These are phyloP conservation scores for Monilinia vaccinii-corymbosi DNA, from an alignment of 2,329 filamentous ascomycete genomes.

Conservation along the genomic window DNA sequence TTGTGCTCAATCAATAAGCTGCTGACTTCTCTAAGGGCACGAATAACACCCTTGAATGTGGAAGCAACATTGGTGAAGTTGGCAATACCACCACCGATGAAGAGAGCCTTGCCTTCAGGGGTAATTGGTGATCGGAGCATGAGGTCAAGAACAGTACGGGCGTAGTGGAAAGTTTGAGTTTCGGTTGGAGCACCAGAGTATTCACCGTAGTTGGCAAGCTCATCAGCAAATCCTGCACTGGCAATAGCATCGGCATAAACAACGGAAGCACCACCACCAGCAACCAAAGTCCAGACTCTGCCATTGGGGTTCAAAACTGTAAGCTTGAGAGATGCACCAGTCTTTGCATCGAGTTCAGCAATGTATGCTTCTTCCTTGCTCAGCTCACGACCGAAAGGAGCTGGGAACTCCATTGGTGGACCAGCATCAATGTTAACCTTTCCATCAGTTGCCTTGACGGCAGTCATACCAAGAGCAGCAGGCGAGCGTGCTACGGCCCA, in stretches of 20 bases:
- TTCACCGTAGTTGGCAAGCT: conserved; percentile 99
- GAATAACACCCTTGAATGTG: conserved; percentile 99
- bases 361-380: conserved; percentile 99
- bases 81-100: conserved; percentile 99
- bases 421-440: conserved; percentile 93
- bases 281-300: conserved; percentile 95
- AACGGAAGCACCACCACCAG: conserved; percentile 98
- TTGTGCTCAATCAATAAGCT: conserved; percentile 88
- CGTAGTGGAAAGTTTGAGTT: conserved; percentile 99
- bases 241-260: conserved; percentile 99
- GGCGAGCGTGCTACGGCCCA: conserved; percentile 95
- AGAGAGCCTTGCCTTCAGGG: conserved; percentile 93
- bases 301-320: conserved; percentile 88
- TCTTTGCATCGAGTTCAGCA: conserved; percentile 97
- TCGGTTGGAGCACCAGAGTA: conserved; percentile 98
- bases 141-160: conserved; percentile 89
- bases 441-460: conserved; percentile 50
- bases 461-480: conserved; percentile 74
- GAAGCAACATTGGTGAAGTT: conserved; percentile 99
- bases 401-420: conserved; percentile 97
- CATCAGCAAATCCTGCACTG: conserved; percentile 85
- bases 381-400: conserved; percentile 96
- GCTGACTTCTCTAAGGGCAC: conserved; percentile 84
- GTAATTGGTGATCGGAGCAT: conserved; percentile 85
- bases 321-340: conserved; percentile 95